These are phyloP conservation scores for Nasturtium officinale DNA, from an alignment of 345 rosid species.

Conservation along the genomic window DNA sequence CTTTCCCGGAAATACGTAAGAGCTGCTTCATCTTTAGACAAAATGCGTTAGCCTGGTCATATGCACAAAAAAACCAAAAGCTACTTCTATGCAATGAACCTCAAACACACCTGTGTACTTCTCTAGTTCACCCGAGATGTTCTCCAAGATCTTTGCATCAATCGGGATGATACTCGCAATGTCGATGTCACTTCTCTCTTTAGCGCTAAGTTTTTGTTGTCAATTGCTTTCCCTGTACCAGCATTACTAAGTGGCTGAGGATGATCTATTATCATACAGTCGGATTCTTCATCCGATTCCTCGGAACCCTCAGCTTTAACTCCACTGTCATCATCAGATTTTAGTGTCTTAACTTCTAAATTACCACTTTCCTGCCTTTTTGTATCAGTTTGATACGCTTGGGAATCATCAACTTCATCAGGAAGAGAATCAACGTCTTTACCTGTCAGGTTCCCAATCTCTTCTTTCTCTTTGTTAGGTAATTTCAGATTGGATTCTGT, in stretches of 20 bases:
- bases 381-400: constrained; percentile 6
- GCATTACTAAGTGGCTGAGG: constrained; percentile 11
- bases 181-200: constrained; percentile 23
- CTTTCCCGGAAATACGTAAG: constrained; percentile 7
- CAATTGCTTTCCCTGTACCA: constrained; percentile 13
- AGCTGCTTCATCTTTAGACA: constrained; percentile 28
- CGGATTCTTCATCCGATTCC: constrained; percentile 15
- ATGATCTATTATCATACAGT: background rate
- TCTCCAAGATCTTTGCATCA: constrained; percentile 30
- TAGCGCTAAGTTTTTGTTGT: constrained; percentile 6
- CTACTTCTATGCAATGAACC: background rate
- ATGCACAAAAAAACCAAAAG: constrained; percentile 28
- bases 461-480: constrained; percentile 12
- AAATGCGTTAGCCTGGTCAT: constrained; percentile 32
- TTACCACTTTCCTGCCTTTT: constrained; percentile 20
- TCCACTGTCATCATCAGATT: background rate
- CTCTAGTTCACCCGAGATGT: constrained; percentile 11
- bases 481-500: constrained; percentile 13
- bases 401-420: constrained; percentile 21
- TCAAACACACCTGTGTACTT: constrained; percentile 25
- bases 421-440: background rate
- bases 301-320: background rate
- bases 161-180: constrained; percentile 30
- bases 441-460: constrained; percentile 3
- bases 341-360: background rate